Evolutionary conservation across 2,329 filamentous ascomycete genomes (phyloP), one percentile per base, ranked within the genome.

Genomic region (Penicillium italicum): DNA sequence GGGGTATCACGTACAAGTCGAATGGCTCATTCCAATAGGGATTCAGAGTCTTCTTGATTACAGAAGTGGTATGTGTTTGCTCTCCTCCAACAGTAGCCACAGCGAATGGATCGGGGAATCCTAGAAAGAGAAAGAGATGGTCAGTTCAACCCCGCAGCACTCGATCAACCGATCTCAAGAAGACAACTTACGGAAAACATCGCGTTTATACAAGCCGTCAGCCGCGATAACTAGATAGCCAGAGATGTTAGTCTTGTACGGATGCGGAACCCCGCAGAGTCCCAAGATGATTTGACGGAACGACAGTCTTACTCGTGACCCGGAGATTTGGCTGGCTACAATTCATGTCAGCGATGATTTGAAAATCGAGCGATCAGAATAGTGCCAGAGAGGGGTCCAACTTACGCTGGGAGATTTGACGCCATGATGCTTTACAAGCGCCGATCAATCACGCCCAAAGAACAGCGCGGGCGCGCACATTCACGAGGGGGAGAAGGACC

Each of bases 1-100:
- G 42, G 18, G 56, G 58, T 43, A 57, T 36, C 58, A 71, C 88
- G 69, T 85, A 97, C 94, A 99, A 88, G 76, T 99, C 94, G 79
- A 99, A 99, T 72, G 86, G 91, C 80, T 99, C 94, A 76, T 99
- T 99, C 94, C 94, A 99, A 75, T 99, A 99, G n/a, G 94, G 94
- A 75, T 97, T 97, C 75, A 99, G 80, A 11, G 94, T 97, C 77
- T 94, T 89, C 78, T 97, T 97, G 75, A 94, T 96, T 65, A 97
- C 94, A 36, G 88, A 88, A 11, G 94, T 99, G n/a, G 94, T 97
- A 77, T 92, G 91, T 56, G 94, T 99, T 79, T 99, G 94, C 77
- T 99, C 94, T 74, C 94, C 94, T 76, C 92, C 93, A 76, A 97
- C 86, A 56, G 94, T 99, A 66, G 92, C 93, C 63, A 99, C 94